phyloP scores from a whole-genome alignment of 176 grass and related monocot species.

The Canna indica region DNA sequence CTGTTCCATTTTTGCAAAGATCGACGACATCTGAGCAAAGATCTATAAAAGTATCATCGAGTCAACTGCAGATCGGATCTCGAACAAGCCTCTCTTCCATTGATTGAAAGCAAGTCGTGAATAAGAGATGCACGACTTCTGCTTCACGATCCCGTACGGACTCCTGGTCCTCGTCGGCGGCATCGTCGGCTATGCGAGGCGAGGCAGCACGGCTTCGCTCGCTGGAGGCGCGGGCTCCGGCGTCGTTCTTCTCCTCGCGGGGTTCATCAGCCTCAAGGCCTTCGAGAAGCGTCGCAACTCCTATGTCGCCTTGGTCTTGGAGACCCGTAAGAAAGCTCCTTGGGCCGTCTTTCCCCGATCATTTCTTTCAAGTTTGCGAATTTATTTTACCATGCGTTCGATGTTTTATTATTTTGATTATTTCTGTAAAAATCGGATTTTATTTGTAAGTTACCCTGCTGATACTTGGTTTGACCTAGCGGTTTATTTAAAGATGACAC shows the following conservation, averaged over 20 bases:
- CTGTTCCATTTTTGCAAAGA: background rate
- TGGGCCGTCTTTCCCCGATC: background rate
- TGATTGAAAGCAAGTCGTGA: background rate
- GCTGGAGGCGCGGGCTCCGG: slow-evolving; percentile 53
- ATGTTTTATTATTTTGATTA: background rate
- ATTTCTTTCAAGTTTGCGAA: background rate
- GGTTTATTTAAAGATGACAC: too few relatives aligned
- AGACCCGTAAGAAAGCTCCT: slow-evolving; percentile 34
- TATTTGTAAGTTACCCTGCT: background rate
- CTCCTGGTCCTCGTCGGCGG: slow-evolving; percentile 47
- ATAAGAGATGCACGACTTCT: slow-evolving; percentile 65
- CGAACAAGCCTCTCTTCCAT: background rate
- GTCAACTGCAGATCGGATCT: background rate
- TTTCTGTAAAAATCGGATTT: background rate
- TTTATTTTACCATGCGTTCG: background rate
- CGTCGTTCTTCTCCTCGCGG: slow-evolving; percentile 51
- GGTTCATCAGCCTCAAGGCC: slow-evolving; percentile 52
- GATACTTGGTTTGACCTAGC: too few relatives aligned
- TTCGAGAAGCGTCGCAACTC: slow-evolving; percentile 43
- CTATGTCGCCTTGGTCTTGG: slow-evolving; percentile 46
- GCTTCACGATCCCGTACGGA: slow-evolving; percentile 71
- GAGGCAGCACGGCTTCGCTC: slow-evolving; percentile 60
- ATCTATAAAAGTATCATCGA: background rate
- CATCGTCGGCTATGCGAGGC: slow-evolving; percentile 43
- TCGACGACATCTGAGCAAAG: background rate